These are phyloP conservation scores for Fusarium heterosporum DNA, from an alignment of 2,329 filamentous ascomycete genomes.

Conservation along the genomic window DNA sequence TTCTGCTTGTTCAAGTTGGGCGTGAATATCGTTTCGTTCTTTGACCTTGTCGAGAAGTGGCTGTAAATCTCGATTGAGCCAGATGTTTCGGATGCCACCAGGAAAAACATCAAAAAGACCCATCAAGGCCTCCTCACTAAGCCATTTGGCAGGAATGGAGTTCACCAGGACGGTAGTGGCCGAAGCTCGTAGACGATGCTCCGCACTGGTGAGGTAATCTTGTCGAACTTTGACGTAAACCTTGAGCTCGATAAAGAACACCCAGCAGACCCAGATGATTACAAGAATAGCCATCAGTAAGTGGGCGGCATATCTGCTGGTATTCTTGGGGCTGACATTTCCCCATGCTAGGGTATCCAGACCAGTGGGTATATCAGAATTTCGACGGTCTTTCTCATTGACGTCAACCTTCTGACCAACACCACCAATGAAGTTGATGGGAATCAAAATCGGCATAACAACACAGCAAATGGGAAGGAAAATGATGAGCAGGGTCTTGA, in stretches of 20 bases:
- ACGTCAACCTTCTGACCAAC: conserved; percentile 66
- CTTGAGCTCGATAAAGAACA: conserved; percentile 87
- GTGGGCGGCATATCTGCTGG: conserved; percentile 84
- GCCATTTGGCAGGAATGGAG: conserved; percentile 91
- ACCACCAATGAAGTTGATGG: conserved; percentile 82
- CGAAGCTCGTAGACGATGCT: conserved; percentile 92
- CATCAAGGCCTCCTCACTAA: conserved; percentile 81
- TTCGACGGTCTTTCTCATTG: too few relatives aligned
- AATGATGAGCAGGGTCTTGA: conserved; percentile 82
- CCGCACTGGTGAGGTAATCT: conserved; percentile 92
- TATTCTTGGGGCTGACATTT: conserved; percentile 77
- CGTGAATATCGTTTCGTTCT: conserved; percentile 76
- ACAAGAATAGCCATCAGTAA: conserved; percentile 81
- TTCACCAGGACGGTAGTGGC: conserved; percentile 96
- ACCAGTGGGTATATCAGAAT: too few relatives aligned
- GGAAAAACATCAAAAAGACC: conserved; percentile 96
- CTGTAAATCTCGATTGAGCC: conserved; percentile 93
- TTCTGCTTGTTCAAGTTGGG: conserved; percentile 81
- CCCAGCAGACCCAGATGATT: conserved; percentile 84
- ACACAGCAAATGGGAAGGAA: conserved; percentile 85
- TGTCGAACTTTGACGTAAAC: conserved; percentile 94
- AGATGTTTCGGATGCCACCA: conserved; percentile 93
- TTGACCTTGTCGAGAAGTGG: conserved; percentile 86
- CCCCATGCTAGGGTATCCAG: conserved; percentile 90
- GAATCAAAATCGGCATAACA: conserved; percentile 86